A percentile compares a stretch with the other conserved stretches of the same genome.
Conservation (phyloP, 129 eudicot genomes). For the Oenanthe sinensis region DNA sequence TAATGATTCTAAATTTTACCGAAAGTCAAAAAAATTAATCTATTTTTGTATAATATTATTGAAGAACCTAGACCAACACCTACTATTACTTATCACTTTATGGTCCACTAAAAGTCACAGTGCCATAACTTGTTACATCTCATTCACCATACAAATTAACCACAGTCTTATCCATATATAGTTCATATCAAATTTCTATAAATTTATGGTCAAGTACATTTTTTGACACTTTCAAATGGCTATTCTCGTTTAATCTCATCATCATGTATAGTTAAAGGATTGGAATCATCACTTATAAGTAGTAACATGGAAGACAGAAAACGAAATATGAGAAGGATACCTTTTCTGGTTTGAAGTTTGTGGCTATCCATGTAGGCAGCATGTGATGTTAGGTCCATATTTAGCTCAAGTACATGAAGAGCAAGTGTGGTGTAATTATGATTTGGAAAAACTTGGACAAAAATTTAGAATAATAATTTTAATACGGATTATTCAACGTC, state of each 20-base stretch:
- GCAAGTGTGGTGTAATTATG: background rate
- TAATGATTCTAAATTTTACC: no score
- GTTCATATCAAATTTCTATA: no score
- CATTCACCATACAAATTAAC: background rate
- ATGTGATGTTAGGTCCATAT: constrained; percentile 40
- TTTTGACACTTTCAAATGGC: background rate
- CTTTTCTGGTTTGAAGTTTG: constrained; percentile 11
- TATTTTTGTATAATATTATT: no score
- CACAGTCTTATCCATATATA: background rate
- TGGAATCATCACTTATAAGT: background rate
- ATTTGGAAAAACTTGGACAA: no score
- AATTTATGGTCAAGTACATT: background rate
- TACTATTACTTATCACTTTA: background rate
- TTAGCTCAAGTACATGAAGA: background rate
- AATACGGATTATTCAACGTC: no score
- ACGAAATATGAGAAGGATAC: constrained; percentile 14
- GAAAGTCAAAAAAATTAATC: no score
- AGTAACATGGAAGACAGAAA: constrained; percentile 17
- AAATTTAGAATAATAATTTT: no score
- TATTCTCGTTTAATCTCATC: background rate
- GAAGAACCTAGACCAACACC: no score
- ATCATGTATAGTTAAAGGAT: background rate
- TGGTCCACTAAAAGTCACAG: background rate
- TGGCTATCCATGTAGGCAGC: constrained; percentile 23
- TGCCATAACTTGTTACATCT: background rate